Conservation (phyloP, 2,329 filamentous ascomycete genomes). For the Grosmannia clavigera region DNA sequence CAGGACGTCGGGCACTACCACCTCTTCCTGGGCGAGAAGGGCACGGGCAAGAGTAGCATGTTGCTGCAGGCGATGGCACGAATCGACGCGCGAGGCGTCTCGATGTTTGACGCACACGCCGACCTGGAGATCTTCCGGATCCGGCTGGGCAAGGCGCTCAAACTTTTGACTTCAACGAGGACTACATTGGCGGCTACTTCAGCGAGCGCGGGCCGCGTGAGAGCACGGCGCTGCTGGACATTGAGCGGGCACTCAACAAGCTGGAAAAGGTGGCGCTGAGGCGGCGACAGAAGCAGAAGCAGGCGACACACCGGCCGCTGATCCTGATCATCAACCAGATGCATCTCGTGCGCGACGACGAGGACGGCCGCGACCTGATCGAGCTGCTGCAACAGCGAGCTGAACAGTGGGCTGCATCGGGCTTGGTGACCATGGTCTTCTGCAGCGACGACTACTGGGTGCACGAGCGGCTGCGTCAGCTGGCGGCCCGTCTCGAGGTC, state of each 20-base stretch:
- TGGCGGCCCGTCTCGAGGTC: conserved; percentile 90
- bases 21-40: conserved; percentile 87
- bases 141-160: conserved; percentile 80
- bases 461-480: conserved; percentile 84
- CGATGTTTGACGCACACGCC: conserved; percentile 94
- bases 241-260: conserved; percentile 95
- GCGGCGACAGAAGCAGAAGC: conserved; percentile 44
- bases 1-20: conserved; percentile 70
- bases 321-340: conserved; percentile 92
- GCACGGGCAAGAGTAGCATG: conserved; percentile 95
- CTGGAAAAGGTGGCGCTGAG: conserved; percentile 85
- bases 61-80: conserved; percentile 89
- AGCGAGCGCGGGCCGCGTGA: conserved; percentile 88
- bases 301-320: conserved; percentile 42
- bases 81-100: conserved; percentile 74
- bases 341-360: conserved; percentile 81
- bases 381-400: conserved; percentile 92
- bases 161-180: conserved; percentile 96
- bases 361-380: conserved; percentile 83
- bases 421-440: conserved; percentile 83
- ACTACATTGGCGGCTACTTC: conserved; percentile 94
- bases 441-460: conserved; percentile 99
- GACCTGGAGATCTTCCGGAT: conserved; percentile 93
- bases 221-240: conserved; percentile 82
- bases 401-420: conserved; percentile 90